Conservation (phyloP, 768 basidiomycete genomes). For the Amanita molliuscula region DNA sequence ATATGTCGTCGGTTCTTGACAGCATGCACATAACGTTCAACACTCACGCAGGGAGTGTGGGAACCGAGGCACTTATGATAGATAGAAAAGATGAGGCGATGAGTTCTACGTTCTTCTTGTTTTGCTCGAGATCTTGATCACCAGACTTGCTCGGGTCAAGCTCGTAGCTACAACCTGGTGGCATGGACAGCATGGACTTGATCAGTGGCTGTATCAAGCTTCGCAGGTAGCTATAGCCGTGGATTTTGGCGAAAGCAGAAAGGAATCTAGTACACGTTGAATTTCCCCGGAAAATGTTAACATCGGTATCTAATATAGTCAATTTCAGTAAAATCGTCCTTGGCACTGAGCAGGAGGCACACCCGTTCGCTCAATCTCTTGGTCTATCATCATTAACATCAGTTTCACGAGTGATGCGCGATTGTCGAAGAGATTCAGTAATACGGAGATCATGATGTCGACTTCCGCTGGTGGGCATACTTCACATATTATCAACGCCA, state of each 20-base stretch:
- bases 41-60: constrained; percentile 65
- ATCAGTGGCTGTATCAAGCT: constrained; percentile 70
- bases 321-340: constrained; percentile 1
- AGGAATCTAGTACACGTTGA: constrained; percentile 81
- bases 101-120: constrained; percentile 59
- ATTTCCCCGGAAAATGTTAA: constrained; percentile 80
- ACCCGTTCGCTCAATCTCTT: constrained; percentile 77
- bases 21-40: background rate
- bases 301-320: constrained; percentile 52
- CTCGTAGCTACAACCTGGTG: constrained; percentile 66
- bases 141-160: constrained; percentile 57
- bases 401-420: constrained; percentile 60
- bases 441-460: constrained; percentile 75
- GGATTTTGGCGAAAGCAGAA: constrained; percentile 78
- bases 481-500: constrained; percentile 83
- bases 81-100: constrained; percentile 70
- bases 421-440: constrained; percentile 82
- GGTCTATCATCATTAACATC: constrained; percentile 77
- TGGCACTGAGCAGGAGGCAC: constrained; percentile 7
- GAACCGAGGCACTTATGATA: constrained; percentile 61
- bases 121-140: constrained; percentile 54
- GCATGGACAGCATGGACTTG: constrained; percentile 61
- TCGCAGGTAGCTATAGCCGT: constrained; percentile 88
- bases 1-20: constrained; percentile 6
- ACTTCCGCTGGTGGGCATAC: constrained; percentile 71